These are phyloP conservation scores for Dactylellina sp. DNA, from an alignment of 2,329 filamentous ascomycete species.

Conservation along the genomic window DNA sequence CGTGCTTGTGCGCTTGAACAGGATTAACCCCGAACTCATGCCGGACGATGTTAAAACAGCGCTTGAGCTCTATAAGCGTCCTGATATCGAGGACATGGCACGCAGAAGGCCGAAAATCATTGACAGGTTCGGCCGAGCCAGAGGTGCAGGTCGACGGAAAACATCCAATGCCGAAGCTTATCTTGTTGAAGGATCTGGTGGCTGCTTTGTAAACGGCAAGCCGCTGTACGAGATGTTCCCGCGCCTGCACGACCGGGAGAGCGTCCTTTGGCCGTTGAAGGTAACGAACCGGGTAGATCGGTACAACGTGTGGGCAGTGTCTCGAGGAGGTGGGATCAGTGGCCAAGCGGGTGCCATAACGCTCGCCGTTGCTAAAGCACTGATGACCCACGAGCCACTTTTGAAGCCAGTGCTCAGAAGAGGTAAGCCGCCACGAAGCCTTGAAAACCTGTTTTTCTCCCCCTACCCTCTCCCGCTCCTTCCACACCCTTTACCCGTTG, in stretches of 20 bases:
- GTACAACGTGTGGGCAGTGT: constrained; percentile 93
- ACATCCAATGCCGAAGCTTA: constrained; percentile 84
- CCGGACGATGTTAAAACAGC: constrained; percentile 76
- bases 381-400: constrained; percentile 90
- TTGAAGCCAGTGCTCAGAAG: constrained; percentile 86
- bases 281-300: constrained; percentile 86
- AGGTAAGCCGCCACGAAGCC: constrained; percentile 73
- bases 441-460: constrained; percentile 15
- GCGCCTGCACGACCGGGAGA: constrained; percentile 92
- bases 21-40: constrained; percentile 82
- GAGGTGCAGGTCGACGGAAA: constrained; percentile 88
- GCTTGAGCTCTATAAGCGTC: constrained; percentile 77
- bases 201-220: constrained; percentile 90
- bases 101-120: constrained; percentile 52
- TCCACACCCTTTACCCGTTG: constrained; percentile 32
- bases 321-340: constrained; percentile 87
- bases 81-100: constrained; percentile 75
- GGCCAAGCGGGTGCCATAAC: constrained; percentile 96
- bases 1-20: constrained; percentile 82
- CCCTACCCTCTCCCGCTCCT: constrained; percentile 13
- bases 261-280: constrained; percentile 89
- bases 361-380: constrained; percentile 85
- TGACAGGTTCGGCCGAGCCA: constrained; percentile 80
- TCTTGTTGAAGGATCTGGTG: constrained; percentile 91
- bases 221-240: constrained; percentile 84